Conservation (phyloP, 306 rosid species). For the Cucurbita pepo region DNA sequence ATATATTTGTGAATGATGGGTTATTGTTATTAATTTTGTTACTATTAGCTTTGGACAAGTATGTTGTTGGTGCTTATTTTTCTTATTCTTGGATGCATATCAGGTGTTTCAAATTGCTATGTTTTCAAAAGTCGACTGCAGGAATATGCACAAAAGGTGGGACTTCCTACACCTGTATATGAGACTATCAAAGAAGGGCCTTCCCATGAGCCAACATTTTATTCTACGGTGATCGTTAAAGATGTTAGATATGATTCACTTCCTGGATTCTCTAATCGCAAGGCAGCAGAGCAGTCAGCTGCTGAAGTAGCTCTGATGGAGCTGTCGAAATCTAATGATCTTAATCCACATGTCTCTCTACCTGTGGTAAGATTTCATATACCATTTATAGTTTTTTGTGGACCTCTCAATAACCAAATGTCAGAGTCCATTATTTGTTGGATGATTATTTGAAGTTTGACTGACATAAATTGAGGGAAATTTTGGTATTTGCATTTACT, state of each 20-base stretch:
- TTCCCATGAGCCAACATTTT: slow-evolving; percentile 71
- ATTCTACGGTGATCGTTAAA: slow-evolving; percentile 54
- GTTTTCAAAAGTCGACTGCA: slow-evolving; percentile 83
- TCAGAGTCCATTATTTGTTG: neutral
- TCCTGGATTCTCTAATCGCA: slow-evolving; percentile 67
- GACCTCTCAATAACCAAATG: neutral
- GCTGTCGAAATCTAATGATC: slow-evolving; percentile 47
- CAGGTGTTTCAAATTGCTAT: slow-evolving; percentile 87
- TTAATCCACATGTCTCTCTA: slow-evolving; percentile 35
- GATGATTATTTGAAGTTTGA: neutral
- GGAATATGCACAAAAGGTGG: slow-evolving; percentile 83
- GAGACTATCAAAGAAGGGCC: slow-evolving; percentile 90
- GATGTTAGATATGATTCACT: slow-evolving; percentile 50
- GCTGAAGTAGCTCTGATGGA: slow-evolving; percentile 82
- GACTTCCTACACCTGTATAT: slow-evolving; percentile 69
- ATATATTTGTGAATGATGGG: neutral
- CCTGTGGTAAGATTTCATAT: slow-evolving; percentile 55
- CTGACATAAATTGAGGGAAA: neutral
- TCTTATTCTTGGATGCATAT: neutral
- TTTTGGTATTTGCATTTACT: neutral
- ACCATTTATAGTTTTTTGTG: neutral
- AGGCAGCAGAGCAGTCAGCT: slow-evolving; percentile 91
- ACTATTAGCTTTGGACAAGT: neutral
- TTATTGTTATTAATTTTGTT: neutral
- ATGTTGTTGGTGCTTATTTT: neutral